phyloP scores from a whole-genome alignment of 2,329 filamentous ascomycete genomes.

The Pyricularia grisea region DNA sequence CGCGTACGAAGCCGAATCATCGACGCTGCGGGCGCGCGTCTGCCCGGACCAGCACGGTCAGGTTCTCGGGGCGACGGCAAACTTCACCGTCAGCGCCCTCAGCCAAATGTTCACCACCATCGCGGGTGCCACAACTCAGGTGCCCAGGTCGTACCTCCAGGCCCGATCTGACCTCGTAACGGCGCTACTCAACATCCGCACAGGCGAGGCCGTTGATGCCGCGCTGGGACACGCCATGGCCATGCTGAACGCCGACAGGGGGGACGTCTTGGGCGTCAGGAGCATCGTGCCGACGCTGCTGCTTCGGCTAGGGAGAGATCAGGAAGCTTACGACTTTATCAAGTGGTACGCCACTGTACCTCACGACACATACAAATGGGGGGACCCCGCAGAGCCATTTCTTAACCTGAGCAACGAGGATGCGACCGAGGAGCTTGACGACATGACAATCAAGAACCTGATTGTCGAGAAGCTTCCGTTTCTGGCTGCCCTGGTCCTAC shows the following conservation, averaged over 20 bases:
- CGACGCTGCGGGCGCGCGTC: background rate
- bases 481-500: background rate
- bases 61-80: background rate
- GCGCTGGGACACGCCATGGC: constrained; percentile 10
- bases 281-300: constrained; percentile 11
- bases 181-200: constrained; percentile 10
- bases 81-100: background rate
- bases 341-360: constrained; percentile 10
- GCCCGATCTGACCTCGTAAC: constrained; percentile 7
- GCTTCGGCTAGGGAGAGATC: constrained; percentile 13
- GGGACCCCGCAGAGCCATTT: background rate
- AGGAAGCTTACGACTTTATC: constrained; percentile 17
- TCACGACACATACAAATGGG: background rate
- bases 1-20: background rate
- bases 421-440: background rate
- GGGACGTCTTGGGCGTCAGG: constrained; percentile 12
- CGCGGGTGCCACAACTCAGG: background rate
- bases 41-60: background rate
- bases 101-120: constrained; percentile 3
- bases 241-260: constrained; percentile 11
- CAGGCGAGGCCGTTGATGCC: constrained; percentile 10
- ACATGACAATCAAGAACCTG: background rate
- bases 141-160: constrained; percentile 10
- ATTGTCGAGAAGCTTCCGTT: background rate
- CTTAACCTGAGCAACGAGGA: background rate